Conservation (phyloP, 305 asterid species). For the Solanum hybrid region DNA sequence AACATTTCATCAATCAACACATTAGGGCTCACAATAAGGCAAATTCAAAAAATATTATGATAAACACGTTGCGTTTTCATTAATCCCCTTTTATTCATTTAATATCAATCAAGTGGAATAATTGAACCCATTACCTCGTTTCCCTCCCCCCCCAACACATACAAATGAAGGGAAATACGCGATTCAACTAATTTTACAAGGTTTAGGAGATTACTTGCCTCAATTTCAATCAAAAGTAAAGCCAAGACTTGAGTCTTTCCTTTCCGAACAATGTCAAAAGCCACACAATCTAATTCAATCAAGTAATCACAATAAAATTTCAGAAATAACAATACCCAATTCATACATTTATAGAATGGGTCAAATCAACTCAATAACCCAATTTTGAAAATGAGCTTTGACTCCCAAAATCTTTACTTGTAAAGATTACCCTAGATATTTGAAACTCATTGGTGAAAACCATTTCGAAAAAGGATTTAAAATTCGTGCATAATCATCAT, state of each 20-base stretch:
- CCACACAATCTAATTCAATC: neutral
- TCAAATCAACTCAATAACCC: neutral
- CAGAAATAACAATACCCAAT: too few relatives aligned
- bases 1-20: neutral
- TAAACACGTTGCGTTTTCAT: neutral
- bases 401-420: neutral
- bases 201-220: neutral
- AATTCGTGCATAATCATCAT: neutral
- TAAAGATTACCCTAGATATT: too few relatives aligned
- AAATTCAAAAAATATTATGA: too few relatives aligned
- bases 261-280: neutral
- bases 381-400: neutral
- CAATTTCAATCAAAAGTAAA: neutral
- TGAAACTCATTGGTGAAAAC: neutral
- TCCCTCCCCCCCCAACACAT: neutral
- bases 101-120: neutral
- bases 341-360: neutral
- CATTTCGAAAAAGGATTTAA: neutral
- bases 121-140: neutral
- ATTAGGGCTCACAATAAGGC: neutral
- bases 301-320: neutral
- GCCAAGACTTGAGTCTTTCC: neutral
- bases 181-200: neutral
- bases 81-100: too few relatives aligned
- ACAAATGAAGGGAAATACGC: neutral